phyloP scores from a whole-genome alignment of 2,329 filamentous ascomycete genomes.

The Phoma sp. region DNA sequence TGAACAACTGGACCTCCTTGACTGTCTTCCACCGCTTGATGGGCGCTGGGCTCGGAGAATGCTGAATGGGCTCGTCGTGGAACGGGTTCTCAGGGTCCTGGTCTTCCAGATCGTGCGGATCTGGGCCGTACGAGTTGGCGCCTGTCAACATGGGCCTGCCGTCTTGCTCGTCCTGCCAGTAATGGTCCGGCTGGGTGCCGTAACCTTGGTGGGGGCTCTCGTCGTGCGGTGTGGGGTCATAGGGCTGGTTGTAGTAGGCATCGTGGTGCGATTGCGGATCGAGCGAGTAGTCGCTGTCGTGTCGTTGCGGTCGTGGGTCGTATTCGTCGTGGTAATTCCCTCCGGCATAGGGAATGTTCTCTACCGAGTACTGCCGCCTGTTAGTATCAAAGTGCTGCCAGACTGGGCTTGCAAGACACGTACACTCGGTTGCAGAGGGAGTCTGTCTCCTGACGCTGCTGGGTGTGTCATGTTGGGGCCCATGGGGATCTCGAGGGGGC shows the following conservation, averaged over 20 bases:
- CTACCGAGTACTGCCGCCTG: constrained; percentile 68
- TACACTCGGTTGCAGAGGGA: constrained; percentile 85
- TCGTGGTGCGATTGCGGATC: constrained; percentile 88
- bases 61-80: constrained; percentile 51
- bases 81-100: constrained; percentile 49
- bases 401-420: constrained; percentile 46
- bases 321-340: constrained; percentile 64
- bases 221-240: constrained; percentile 71
- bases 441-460: constrained; percentile 72
- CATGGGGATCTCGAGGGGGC: constrained; percentile 73
- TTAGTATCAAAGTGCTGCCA: constrained; percentile 11
- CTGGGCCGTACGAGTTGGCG: constrained; percentile 66
- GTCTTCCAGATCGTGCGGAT: constrained; percentile 57
- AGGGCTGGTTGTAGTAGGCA: constrained; percentile 82
- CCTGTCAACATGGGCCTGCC: constrained; percentile 76
- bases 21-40: constrained; percentile 97
- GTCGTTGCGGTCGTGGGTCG: constrained; percentile 57
- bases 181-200: constrained; percentile 56
- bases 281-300: constrained; percentile 71
- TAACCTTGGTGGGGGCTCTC: constrained; percentile 62
- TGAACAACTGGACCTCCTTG: constrained; percentile 96
- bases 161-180: constrained; percentile 74
- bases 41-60: constrained; percentile 62
- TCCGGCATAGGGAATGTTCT: constrained; percentile 71
- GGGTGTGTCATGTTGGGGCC: constrained; percentile 57